Evolutionary conservation across 192 early-diverging fungal species (phyloP), one percentile per base, ranked within the genome.

Genomic region (Linnemannia hyalina): DNA sequence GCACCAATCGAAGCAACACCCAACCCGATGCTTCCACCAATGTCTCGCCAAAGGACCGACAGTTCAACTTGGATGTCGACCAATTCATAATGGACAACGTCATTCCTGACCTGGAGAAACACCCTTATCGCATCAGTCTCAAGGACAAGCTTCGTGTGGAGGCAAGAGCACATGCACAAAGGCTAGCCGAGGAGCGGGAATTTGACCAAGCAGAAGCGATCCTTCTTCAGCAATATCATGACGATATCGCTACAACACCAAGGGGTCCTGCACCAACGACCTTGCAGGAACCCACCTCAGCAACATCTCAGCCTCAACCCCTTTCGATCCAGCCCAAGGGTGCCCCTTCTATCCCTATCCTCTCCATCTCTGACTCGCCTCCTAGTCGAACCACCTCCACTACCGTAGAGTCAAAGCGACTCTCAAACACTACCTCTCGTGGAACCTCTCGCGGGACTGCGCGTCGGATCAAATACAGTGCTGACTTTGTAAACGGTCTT

Each of bases 401-500:
- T 7, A 70, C 63, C 16, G 69, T 6, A 29, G 49, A 57, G 15
- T 35, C 74, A 8, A 77, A 77, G 32, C 74, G 69, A 1, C 26
- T 73, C 9, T 82, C 81, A 1, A 77, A 70, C 4, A 47, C 47
- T 3, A 60, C 47, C 3, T 73, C 69, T 35, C 35, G 81, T 2
- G 70, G 75, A 7, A 65, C 47, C 3, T 73, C 69, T 35, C 35
- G 75, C 5, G 60, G 75, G 1, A 65, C 70, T 4, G 81, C 81
- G 0, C 81, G 70, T 40, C 74, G 75, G 9, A 82, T 82, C 71
- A 73, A 49, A 5, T 80, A 80, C 35, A 73, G 55, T 65, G 52
- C 70, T 6, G 74, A 76, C 1, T 38, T 74, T 18, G 65, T 35
- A n/a, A 49, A 74, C 13, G 74, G 73, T 2, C 13, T 57, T 2